phyloP scores from a whole-genome alignment of 331 rosid genomes.

The Rosa hybrid region DNA sequence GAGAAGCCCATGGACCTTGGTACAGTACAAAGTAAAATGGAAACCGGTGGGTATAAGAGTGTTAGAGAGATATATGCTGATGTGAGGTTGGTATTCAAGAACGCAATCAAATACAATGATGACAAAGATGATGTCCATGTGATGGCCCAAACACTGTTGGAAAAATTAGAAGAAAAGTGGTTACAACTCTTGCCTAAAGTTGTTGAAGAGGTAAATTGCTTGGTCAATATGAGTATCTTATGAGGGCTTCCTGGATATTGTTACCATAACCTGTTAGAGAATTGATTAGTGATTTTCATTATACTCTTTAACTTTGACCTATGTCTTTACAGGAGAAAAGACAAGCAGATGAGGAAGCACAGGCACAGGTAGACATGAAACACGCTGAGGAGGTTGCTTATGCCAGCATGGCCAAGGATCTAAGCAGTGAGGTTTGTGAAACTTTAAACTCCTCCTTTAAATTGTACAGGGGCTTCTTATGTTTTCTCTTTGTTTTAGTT shows the following conservation, averaged over 20 bases:
- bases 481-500: background rate
- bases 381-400: conserved; percentile 56
- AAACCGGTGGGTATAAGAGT: conserved; percentile 50
- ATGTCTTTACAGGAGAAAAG: conserved; percentile 55
- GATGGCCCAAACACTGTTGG: conserved; percentile 71
- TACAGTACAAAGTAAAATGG: conserved; percentile 64
- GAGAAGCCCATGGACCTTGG: conserved; percentile 80
- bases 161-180: conserved; percentile 73
- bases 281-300: background rate
- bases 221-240: conserved; percentile 1
- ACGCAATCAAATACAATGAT: conserved; percentile 74
- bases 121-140: conserved; percentile 65
- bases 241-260: background rate
- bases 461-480: background rate
- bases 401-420: conserved; percentile 52
- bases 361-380: conserved; percentile 44
- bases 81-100: conserved; percentile 76
- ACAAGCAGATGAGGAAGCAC: conserved; percentile 53
- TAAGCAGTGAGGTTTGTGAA: conserved; percentile 58
- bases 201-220: conserved; percentile 59
- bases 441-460: background rate
- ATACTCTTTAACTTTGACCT: background rate
- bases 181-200: conserved; percentile 68
- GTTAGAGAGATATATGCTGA: conserved; percentile 78
- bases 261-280: background rate